Conservation (phyloP, 2,329 filamentous ascomycete genomes). For the Clonostachys byssicola region DNA sequence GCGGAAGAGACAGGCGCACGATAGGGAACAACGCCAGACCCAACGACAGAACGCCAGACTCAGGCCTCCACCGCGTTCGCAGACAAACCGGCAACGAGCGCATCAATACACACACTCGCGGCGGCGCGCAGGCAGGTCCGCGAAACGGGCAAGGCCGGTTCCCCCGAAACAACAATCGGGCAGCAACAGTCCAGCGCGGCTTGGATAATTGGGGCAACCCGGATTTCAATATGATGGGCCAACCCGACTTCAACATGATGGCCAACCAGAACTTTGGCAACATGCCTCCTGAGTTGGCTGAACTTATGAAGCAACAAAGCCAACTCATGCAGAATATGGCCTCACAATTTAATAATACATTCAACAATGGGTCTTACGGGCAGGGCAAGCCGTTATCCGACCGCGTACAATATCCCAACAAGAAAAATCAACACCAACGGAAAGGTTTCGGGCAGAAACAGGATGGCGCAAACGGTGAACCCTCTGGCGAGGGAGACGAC, state of each 20-base stretch:
- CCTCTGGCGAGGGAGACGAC: conserved; percentile 45
- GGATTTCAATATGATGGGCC: not conserved
- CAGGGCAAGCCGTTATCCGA: conserved; percentile 68
- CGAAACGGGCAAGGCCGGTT: conserved; percentile 48
- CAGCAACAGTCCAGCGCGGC: conserved; percentile 44
- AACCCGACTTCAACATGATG: not conserved
- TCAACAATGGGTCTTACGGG: conserved; percentile 11
- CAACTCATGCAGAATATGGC: conserved; percentile 78
- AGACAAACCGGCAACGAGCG: conserved; percentile 68
- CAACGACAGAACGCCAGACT: conserved; percentile 74
- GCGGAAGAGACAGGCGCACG: conserved; percentile 73
- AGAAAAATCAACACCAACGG: conserved; percentile 43
- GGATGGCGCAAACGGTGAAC: conserved; percentile 24
- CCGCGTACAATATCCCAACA: conserved; percentile 55
- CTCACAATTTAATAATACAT: conserved; percentile 53
- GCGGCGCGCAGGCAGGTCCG: conserved; percentile 68
- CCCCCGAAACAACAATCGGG: conserved; percentile 45
- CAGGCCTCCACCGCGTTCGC: conserved; percentile 76
- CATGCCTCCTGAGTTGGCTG: conserved; percentile 50
- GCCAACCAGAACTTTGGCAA: conserved; percentile 9
- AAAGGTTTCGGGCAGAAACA: conserved; percentile 28
- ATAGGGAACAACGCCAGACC: conserved; percentile 80
- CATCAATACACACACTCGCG: conserved; percentile 74
- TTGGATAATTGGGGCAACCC: conserved; percentile 32
- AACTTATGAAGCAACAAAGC: conserved; percentile 83